Evolutionary conservation across 768 basidiomycete species (phyloP), one percentile per base, ranked within the genome.

Genomic region (Trametes villosa): DNA sequence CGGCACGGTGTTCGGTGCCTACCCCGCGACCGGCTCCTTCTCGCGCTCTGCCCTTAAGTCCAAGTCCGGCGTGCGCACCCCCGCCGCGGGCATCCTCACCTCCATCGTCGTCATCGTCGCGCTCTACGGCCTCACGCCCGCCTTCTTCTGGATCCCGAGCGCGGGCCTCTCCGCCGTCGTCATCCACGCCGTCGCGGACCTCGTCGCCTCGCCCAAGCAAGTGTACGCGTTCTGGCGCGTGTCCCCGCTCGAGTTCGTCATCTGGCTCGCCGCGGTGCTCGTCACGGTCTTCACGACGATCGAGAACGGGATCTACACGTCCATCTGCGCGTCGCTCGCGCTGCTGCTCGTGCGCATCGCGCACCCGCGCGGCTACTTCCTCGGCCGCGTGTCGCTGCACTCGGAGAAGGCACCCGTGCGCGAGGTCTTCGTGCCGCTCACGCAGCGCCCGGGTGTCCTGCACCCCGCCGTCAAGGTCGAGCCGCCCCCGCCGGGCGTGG

Each of bases 21-120:
- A 97, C 73, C 96, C 97, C 9, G 93, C 96, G 0, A 99, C 97
- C 13, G 97, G 97, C 2, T 98, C 96, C 1, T 99, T 99, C 83
- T 97, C 96, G 38, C 91, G 97, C n/a, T 92, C 95, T 3, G 97
- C 97, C 2, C 79, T 99, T 70, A 95, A 97, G 76, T 87, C 92
- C 30, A 98, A 96, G 74, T 96, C 93, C 0, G 97, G 97, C 48
- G 96, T 98, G n/a, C 86, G 96, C 53, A 98, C 97, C 2, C 97
- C 97, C 9, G 81, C 88, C 11, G 94, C 92, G 12, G 97, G 97
- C 57, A 81, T 95, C 59, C 71, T 91, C 65, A 90, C 94, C 22
- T 89, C 92, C 27, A 72, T 96, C 36, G 87, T 96, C 45, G 96
- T 98, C 66, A 82, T 98, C 57, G 88, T 98, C 59, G 94, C 97